phyloP scores from a whole-genome alignment of 1,284 basidiomycete genomes.

The Mrakiaceae sp. region DNA sequence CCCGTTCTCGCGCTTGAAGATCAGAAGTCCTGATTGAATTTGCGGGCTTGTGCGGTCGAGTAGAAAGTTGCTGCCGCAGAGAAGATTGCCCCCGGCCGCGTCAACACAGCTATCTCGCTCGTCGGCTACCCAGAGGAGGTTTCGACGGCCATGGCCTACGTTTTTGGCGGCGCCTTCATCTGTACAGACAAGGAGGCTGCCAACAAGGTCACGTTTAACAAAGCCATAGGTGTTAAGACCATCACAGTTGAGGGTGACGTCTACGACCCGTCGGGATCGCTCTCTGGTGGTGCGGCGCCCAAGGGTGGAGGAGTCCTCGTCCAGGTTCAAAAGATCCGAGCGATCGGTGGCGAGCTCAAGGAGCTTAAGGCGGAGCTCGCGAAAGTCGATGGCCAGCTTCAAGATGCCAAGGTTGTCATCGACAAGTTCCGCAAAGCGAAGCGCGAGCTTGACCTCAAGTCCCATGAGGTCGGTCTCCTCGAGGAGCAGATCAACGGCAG shows the following conservation, averaged over 20 bases:
- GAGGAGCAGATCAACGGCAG: conserved; percentile 79
- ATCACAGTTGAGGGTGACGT: conserved; percentile 93
- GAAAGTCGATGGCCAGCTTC: conserved; percentile 50
- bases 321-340: conserved; percentile 71
- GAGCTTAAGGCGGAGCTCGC: conserved; percentile 46
- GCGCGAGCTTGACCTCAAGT: conserved; percentile 74
- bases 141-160: conserved; percentile 78
- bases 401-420: conserved; percentile 45
- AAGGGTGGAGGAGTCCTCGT: conserved; percentile 63
- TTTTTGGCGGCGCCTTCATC: conserved; percentile 87
- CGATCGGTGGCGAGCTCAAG: conserved; percentile 48
- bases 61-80: conserved; percentile 70
- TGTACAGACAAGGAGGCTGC: conserved; percentile 84
- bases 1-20: background rate
- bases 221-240: conserved; percentile 60
- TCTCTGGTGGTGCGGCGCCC: conserved; percentile 83
- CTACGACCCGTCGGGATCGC: conserved; percentile 89
- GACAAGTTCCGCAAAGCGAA: conserved; percentile 57
- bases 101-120: conserved; percentile 72
- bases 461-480: conserved; percentile 71
- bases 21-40: background rate
- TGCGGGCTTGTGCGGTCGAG: background rate
- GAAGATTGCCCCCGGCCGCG: conserved; percentile 68
- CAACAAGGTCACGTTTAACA: conserved; percentile 76
- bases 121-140: conserved; percentile 80